These are phyloP conservation scores for Globisporangium rhizosaccharum DNA, from an alignment of 352 stramenopile genomes.

Conservation along the genomic window DNA sequence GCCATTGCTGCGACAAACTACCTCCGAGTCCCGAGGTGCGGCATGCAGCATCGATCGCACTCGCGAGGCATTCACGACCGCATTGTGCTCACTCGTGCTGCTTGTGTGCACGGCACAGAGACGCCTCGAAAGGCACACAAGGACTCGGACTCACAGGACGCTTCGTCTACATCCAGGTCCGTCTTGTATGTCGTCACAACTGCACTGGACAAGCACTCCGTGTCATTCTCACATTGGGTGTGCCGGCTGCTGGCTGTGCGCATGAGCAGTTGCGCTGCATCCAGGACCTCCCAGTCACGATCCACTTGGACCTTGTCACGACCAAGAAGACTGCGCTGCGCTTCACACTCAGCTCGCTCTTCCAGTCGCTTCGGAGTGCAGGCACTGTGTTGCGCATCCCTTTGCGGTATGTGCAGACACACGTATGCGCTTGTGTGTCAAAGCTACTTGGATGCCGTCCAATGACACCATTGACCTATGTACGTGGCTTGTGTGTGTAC, in stretches of 20 bases:
- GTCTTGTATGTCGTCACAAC: not conserved
- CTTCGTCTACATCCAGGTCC: slow-evolving; percentile 68
- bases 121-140: slow-evolving; percentile 40
- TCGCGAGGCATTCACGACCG: not conserved
- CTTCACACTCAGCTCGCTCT: slow-evolving; percentile 74
- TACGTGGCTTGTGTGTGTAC: not conserved
- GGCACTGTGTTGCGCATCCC: slow-evolving; percentile 59
- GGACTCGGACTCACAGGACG: slow-evolving; percentile 59
- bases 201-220: not conserved
- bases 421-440: not conserved
- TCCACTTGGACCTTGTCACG: slow-evolving; percentile 70
- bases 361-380: slow-evolving; percentile 40
- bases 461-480: not conserved
- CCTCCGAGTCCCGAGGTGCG: slow-evolving; percentile 54
- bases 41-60: not conserved
- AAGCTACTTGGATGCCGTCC: not conserved
- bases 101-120: slow-evolving; percentile 12
- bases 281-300: slow-evolving; percentile 33
- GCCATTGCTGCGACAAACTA: slow-evolving; percentile 71
- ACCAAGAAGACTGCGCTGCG: slow-evolving; percentile 59
- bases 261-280: slow-evolving; percentile 28
- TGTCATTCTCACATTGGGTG: not conserved
- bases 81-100: not conserved
- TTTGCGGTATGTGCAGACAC: slow-evolving; percentile 23
- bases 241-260: not conserved